Evolutionary conservation across 2,329 filamentous ascomycete species (phyloP).

Genomic region (Alternaria alternata): DNA sequence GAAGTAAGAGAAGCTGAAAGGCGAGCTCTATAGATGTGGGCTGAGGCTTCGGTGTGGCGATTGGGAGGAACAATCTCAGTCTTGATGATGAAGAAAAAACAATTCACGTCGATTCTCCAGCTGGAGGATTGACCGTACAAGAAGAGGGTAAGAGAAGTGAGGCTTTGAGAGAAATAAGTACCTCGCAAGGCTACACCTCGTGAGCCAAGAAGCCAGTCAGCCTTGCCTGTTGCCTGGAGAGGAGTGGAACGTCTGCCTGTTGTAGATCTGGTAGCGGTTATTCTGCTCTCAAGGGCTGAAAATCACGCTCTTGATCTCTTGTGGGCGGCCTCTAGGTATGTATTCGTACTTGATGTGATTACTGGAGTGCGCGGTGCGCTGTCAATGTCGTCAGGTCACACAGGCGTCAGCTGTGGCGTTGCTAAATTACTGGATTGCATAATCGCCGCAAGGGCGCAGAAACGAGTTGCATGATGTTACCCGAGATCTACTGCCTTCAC

Average conservation of each 20-base stretch:
- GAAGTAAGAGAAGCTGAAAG: not conserved
- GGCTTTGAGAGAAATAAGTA: not conserved
- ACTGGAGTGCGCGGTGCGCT: not conserved
- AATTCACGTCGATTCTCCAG: not conserved
- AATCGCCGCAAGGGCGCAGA: not conserved
- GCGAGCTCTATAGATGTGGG: not conserved
- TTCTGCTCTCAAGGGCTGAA: not conserved
- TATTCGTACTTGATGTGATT: not conserved
- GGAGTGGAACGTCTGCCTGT: slow-evolving; percentile 8
- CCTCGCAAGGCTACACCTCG: slow-evolving; percentile 2
- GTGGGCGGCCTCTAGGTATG: not conserved
- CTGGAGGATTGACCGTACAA: not conserved
- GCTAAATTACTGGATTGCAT: not conserved
- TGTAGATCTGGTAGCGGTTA: not conserved
- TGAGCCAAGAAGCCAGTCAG: slow-evolving; percentile 9
- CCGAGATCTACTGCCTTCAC: not conserved
- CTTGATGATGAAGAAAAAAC: not conserved
- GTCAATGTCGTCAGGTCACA: slow-evolving; percentile 2
- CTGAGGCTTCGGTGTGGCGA: not conserved
- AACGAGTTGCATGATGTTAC: not conserved
- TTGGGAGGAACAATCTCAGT: not conserved
- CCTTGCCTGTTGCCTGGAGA: slow-evolving; percentile 18
- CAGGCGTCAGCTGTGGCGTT: slow-evolving; percentile 3
- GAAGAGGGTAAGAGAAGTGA: not conserved
- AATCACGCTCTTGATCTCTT: not conserved